Conservation (phyloP, 192 early-diverging fungal genomes). For the Chytriomyces confervae region DNA sequence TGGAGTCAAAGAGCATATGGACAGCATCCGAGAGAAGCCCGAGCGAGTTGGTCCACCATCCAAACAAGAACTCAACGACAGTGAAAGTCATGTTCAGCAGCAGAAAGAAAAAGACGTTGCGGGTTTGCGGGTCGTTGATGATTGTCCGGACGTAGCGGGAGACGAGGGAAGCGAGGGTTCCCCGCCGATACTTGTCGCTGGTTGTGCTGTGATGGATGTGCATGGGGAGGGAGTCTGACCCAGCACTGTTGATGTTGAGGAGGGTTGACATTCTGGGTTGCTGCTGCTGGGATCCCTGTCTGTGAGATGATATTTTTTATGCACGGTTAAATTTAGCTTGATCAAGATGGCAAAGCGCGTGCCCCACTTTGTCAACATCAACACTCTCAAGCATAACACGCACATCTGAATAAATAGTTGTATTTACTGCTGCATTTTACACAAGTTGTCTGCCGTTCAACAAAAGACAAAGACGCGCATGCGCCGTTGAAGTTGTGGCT, state of each 20-base stretch:
- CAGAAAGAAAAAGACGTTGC: slow-evolving; percentile 93
- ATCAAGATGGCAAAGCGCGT: no score
- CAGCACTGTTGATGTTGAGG: neutral
- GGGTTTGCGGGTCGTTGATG: slow-evolving; percentile 73
- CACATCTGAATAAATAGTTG: no score
- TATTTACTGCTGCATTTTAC: no score
- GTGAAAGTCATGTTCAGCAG: slow-evolving; percentile 92
- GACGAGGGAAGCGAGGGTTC: slow-evolving; percentile 2
- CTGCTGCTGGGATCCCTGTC: no score
- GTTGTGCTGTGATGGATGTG: neutral
- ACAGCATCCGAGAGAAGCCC: slow-evolving; percentile 95
- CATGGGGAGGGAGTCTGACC: neutral
- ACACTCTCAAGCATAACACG: no score
- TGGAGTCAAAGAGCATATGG: slow-evolving; percentile 98
- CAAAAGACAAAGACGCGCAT: no score
- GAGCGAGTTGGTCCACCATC: slow-evolving; percentile 65
- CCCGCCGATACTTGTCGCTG: slow-evolving; percentile 30
- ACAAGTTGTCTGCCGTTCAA: no score
- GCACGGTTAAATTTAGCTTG: no score
- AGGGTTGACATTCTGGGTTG: slow-evolving; percentile 12
- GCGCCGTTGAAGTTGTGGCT: no score
- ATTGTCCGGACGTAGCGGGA: slow-evolving; percentile 59
- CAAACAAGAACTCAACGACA: slow-evolving; percentile 76
- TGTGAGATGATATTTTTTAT: no score
- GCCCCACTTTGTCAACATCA: no score